A percentile compares a stretch with the other conserved stretches of the same genome.
Evolutionary conservation across 1,284 basidiomycete species (phyloP).

Genomic region (Limonomyces culmigenus): DNA sequence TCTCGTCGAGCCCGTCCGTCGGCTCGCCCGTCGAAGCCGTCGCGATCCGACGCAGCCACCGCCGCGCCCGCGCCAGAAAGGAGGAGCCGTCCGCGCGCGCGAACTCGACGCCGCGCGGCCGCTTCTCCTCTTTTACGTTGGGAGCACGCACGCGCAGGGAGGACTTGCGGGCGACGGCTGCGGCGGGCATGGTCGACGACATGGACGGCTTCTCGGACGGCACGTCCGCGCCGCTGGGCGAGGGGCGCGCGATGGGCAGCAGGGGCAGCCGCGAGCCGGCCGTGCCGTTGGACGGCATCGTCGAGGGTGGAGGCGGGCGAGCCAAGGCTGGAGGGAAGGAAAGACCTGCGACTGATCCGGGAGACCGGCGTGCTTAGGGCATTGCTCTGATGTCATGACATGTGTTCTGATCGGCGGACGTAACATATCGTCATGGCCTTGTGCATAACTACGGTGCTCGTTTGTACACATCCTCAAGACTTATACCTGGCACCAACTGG

Average conservation of each 20-base stretch:
- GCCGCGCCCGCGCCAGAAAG: not conserved
- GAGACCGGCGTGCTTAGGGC: no score
- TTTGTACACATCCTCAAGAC: no score
- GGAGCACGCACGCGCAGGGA: no score
- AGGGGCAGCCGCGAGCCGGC: not conserved
- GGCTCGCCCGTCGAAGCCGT: conserved; percentile 6
- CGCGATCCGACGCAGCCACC: not conserved
- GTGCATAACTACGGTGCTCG: no score
- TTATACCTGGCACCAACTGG: no score
- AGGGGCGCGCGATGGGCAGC: not conserved
- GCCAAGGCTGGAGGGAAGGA: no score
- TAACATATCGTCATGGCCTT: no score
- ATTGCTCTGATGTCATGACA: no score
- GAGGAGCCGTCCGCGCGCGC: not conserved
- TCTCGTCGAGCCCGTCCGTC: conserved; percentile 6
- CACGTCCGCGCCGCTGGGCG: not conserved
- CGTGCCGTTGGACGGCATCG: not conserved
- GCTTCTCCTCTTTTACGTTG: not conserved
- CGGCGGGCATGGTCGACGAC: not conserved
- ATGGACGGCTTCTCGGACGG: not conserved
- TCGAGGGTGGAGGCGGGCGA: no score
- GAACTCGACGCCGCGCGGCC: not conserved
- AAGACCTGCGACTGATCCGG: no score
- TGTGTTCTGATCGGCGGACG: no score
- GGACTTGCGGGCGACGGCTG: not conserved